Evolutionary conservation across 352 stramenopile species (phyloP), one percentile per base, ranked within the genome.

Genomic region (Elongisporangium undulatum): DNA sequence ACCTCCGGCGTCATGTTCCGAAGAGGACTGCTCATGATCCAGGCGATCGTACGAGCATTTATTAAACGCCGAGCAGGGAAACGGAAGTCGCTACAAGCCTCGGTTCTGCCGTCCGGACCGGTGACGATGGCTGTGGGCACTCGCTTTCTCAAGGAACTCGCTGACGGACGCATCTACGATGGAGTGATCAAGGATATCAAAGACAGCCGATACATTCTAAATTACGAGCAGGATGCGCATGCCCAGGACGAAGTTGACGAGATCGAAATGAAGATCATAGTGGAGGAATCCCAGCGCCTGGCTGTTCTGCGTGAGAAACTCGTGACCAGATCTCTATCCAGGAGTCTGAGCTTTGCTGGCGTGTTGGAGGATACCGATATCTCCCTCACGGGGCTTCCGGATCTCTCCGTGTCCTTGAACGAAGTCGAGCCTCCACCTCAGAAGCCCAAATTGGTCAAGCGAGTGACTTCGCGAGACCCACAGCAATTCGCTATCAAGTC

Each of bases 251-350:
- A 90, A 73, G 75, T 91, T 17, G 82, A 80, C 45, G 81, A 87
- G 50, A 89, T 91, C 38, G 82, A 91, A 55, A 89, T 91, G 82
- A 82, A 81, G 53, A 91, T 89, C 34, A 76, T 91, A 23, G 59
- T 90, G 23, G 76, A 90, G 50, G 82, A 90, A 34, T 89, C 80
- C 1, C 63, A 77, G 16, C 78, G 72, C 2, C 64, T 90, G 10
- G 77, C 63, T 48, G 59, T 64, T 20, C 55, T 78, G n/a, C 76
- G 68, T 17, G 67, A 85, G 53, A 49, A 57, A 5, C 58, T 70
- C 20, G 51, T 17, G 7, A 41, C 13, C 51, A 55, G 20, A 9
- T 38, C 51, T 4, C 61, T 53, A 24, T 53, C 52, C 17, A 52
- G 24, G 9, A 41, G 9, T 41, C 29, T 41, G 29, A 41, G 29